Conservation (phyloP, 106 monocot species). For the Allium cepa region DNA sequence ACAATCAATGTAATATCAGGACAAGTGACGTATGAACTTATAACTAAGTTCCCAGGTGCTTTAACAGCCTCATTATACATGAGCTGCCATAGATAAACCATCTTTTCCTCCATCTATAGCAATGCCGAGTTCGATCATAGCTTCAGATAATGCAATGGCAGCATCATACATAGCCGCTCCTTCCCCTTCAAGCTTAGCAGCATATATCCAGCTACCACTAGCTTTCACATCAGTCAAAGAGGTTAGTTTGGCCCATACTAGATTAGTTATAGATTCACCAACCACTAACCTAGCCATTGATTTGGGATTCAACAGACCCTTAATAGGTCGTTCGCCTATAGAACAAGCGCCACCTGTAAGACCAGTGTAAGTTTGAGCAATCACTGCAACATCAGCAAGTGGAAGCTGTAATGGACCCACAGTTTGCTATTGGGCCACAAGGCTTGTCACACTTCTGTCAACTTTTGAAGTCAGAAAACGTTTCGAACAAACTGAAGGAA, state of each 20-base stretch:
- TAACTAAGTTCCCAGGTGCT: slow-evolving; percentile 91
- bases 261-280: slow-evolving; percentile 94
- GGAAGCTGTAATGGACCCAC: slow-evolving; percentile 89
- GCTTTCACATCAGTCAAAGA: slow-evolving; percentile 90
- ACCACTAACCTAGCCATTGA: slow-evolving; percentile 86
- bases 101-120: slow-evolving; percentile 99
- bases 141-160: slow-evolving; percentile 67
- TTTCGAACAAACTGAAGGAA: slow-evolving; percentile 93
- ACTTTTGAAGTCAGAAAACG: slow-evolving; percentile 94
- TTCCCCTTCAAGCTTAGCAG: slow-evolving; percentile 96
- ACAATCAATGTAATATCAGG: slow-evolving; percentile 94
- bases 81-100: slow-evolving; percentile 97
- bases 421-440: slow-evolving; percentile 94
- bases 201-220: slow-evolving; percentile 99
- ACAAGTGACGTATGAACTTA: slow-evolving; percentile 83
- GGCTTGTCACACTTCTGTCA: slow-evolving; percentile 89
- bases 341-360: slow-evolving; percentile 88
- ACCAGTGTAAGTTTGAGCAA: slow-evolving; percentile 64
- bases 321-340: slow-evolving; percentile 92
- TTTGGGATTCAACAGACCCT: slow-evolving; percentile 72
- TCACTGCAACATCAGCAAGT: slow-evolving; percentile 88
- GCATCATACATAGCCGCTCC: slow-evolving; percentile 98
- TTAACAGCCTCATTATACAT: slow-evolving; percentile 73
- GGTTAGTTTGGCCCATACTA: slow-evolving; percentile 92
- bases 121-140: slow-evolving; percentile 96